Evolutionary conservation across 345 rosid species (phyloP), one percentile per base, ranked within the genome.

Genomic region (Lepidium sativum): DNA sequence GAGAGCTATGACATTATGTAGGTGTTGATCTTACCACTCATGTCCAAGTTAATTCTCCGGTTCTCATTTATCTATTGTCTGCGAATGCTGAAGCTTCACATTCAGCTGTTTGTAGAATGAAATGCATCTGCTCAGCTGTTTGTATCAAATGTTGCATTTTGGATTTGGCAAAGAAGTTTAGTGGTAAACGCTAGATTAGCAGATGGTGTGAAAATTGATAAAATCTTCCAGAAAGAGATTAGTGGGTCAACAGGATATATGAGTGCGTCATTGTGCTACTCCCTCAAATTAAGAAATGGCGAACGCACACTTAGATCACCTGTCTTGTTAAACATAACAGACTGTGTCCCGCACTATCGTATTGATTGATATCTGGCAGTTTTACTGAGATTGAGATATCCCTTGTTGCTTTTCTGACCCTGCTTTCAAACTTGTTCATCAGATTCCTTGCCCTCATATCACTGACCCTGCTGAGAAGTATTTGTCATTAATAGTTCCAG

Each of bases 401-500:
- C 1, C 2, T 32, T 7, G 40, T 51, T 0, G 3, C 4, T 4
- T 43, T 6, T 33, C 39, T 27, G 57, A 54, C 48, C 3, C 21
- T 51, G 4, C 5, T 68, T 38, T 50, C 18, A 13, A 40, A 50
- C 3, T 13, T 29, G 27, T 60, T 56, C 53, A 72, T 16, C 83
- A 94, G 97, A 86, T 94, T 67, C 83, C 80, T 21, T 84, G 86
- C 70, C 87, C 96, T 37, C 53, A 68, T 71, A 57, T 88, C 35
- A 59, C 63, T 9, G 88, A 94, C 67, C 96, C 97, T 15, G 84
- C 96, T 0, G 86, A 81, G 63, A 90, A 88, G 83, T 90, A 92
- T 77, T 29, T 92, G 33, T 87, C 99, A 8, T 66, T 92, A 67
- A 81, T 92, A 54, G 78, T 92, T 74, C 99, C 99, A 9, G 99